These are phyloP conservation scores for Aspergillus tamarii DNA, from an alignment of 2,329 filamentous ascomycete genomes.

Conservation along the genomic window DNA sequence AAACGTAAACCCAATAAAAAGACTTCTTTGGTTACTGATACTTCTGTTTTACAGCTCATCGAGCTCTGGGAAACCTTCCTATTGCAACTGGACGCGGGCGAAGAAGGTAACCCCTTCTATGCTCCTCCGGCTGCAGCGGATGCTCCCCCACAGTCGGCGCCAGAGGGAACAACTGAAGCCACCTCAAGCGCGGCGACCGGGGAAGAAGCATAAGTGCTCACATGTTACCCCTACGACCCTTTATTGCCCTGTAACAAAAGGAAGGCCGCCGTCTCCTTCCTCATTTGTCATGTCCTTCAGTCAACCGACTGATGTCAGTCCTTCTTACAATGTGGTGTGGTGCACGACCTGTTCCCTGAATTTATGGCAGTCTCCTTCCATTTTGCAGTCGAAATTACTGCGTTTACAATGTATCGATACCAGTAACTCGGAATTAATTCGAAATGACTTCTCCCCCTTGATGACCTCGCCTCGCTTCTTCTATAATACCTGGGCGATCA, in stretches of 20 bases:
- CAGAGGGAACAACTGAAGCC: slow-evolving; percentile 15
- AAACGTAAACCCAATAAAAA: slow-evolving; percentile 14
- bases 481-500: background rate
- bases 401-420: slow-evolving; percentile 13
- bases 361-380: slow-evolving; percentile 15
- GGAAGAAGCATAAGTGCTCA: slow-evolving; percentile 20
- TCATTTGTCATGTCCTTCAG: slow-evolving; percentile 1
- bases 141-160: slow-evolving; percentile 24
- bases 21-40: slow-evolving; percentile 30
- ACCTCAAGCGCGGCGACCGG: slow-evolving; percentile 18
- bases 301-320: slow-evolving; percentile 5
- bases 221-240: background rate
- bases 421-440: slow-evolving; percentile 3
- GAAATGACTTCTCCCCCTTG: slow-evolving; percentile 4
- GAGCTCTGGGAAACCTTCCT: slow-evolving; percentile 99
- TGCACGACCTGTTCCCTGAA: slow-evolving; percentile 15
- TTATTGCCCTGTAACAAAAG: slow-evolving; percentile 21
- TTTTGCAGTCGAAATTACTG: slow-evolving; percentile 15
- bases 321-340: slow-evolving; percentile 14
- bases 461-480: background rate
- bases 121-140: slow-evolving; percentile 30
- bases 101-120: slow-evolving; percentile 66
- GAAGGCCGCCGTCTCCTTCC: slow-evolving; percentile 12
- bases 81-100: slow-evolving; percentile 91
- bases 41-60: slow-evolving; percentile 63